Evolutionary conservation across 345 rosid species (phyloP), one percentile per base, ranked within the genome.

Genomic region (Heritiera fomes): DNA sequence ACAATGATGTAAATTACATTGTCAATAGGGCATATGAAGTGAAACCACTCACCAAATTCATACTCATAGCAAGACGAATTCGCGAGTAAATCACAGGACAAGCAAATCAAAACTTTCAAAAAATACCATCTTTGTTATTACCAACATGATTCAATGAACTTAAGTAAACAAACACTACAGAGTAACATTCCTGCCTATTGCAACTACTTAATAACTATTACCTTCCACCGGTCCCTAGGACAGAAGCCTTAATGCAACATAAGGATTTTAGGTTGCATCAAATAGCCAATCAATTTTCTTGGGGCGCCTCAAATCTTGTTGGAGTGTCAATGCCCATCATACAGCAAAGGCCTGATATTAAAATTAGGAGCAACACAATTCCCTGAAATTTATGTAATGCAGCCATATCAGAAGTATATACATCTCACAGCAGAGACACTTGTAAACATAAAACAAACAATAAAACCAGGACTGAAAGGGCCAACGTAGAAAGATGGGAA

Each of bases 271-370:
- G 32, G 59, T 73, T 73, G 80, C 60, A 82, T 41, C 47, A 81
- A 74, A 66, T 58, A 58, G 71, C 53, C 62, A 63, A 34, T 91
- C 79, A 96, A 76, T 97, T 89, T 46, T 92, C 99, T 80, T 94
- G 97, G 15, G 98, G 97, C n/a, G 91, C 83, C 92, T 96, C 98
- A 80, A 96, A 96, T 89, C 97, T 88, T 15, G 95, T 83, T 8
- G 98, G 99, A 2, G 98, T 92, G 79, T 94, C 98, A 71, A 96
- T 96, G 84, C 98, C 98, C 90, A 91, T 90, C 99, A 96, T 96
- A 83, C 98, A 94, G 85, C 98, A 89, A 68, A 96, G 97, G 75
- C 99, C 98, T 43, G 94, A 89, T 81, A 96, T 86, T 79, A 96
- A 87, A 78, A 96, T 96, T 71, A 94, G 71, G 68, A 96, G 97